Evolutionary conservation across 306 rosid species (phyloP).

Genomic region (Sphenostylis stenocarpa): DNA sequence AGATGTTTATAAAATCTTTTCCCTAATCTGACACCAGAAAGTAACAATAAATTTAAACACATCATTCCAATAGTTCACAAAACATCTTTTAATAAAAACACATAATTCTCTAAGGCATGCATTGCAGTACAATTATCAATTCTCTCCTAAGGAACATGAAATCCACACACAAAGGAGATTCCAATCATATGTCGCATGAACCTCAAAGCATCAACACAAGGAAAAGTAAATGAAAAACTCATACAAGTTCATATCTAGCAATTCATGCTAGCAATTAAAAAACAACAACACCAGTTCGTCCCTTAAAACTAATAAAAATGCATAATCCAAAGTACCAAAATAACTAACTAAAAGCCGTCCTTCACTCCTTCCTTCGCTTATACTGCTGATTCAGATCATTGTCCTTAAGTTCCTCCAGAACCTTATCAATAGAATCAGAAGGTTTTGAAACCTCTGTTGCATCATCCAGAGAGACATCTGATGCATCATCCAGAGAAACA

Average conservation of each 20-base stretch:
- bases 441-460: constrained; percentile 14
- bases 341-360: not conserved
- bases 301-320: not conserved
- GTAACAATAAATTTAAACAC: no score
- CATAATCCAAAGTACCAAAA: not conserved
- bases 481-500: not conserved
- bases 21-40: no score
- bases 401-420: constrained; percentile 33
- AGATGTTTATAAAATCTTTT: no score
- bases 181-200: not conserved
- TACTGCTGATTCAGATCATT: constrained; percentile 24
- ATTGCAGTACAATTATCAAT: no score
- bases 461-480: constrained; percentile 1
- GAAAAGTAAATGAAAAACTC: not conserved
- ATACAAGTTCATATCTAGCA: not conserved
- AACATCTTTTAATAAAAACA: no score
- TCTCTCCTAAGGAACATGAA: no score
- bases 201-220: not conserved
- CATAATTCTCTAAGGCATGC: no score
- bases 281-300: not conserved
- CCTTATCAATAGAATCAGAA: constrained; percentile 24
- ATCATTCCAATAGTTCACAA: no score
- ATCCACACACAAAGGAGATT: no score
- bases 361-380: constrained; percentile 31
- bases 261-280: not conserved